Conservation (phyloP, 768 basidiomycete species). For the Russula lepida region DNA sequence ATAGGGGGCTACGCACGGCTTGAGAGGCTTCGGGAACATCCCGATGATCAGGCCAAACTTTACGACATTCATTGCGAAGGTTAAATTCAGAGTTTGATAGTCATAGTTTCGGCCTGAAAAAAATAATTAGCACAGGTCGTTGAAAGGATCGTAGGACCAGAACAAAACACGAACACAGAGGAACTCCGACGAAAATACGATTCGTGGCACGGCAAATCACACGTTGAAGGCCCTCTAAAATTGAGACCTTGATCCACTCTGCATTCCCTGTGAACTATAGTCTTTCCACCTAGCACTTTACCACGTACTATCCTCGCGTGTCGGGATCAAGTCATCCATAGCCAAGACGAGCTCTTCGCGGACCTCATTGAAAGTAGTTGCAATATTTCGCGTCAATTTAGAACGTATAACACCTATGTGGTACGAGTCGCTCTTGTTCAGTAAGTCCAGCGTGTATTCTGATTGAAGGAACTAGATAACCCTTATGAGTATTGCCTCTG, state of each 20-base stretch:
- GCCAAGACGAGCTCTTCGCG: not conserved
- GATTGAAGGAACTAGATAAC: not conserved
- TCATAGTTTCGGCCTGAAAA: constrained; percentile 35
- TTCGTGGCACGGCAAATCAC: not conserved
- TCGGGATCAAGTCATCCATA: not conserved
- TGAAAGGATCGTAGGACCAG: not conserved
- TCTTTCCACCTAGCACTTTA: not conserved
- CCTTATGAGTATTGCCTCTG: not conserved
- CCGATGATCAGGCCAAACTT: constrained; percentile 29
- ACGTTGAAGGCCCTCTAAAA: constrained; percentile 21
- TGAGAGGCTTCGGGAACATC: constrained; percentile 35
- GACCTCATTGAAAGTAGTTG: not conserved
- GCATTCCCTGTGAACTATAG: not conserved
- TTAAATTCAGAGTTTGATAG: constrained; percentile 22
- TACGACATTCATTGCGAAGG: constrained; percentile 32
- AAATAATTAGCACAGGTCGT: not conserved
- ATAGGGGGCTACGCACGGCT: constrained; percentile 31
- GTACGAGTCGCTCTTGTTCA: not conserved
- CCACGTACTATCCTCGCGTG: not conserved
- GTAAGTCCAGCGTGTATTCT: not conserved
- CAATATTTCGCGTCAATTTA: constrained; percentile 1
- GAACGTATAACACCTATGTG: not conserved
- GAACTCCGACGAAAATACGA: constrained; percentile 32
- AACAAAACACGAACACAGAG: constrained; percentile 28
- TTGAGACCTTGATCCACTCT: constrained; percentile 33